A percentile compares a stretch with the other conserved stretches of the same genome.
Conservation (phyloP, 768 basidiomycete genomes). For the Suillus hirtellus region DNA sequence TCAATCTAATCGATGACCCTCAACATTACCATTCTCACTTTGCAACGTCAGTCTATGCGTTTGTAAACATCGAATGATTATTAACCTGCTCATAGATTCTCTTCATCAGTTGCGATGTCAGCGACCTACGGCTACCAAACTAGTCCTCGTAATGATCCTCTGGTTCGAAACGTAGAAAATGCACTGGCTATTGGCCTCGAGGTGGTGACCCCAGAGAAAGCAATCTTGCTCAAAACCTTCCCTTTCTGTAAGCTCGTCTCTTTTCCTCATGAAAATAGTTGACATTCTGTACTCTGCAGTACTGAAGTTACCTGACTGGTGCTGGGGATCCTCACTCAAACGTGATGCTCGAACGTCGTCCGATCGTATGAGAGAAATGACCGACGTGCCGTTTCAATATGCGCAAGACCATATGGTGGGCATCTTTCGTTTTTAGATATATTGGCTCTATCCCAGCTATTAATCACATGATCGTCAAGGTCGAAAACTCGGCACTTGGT, state of each 20-base stretch:
- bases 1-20: conserved; percentile 29
- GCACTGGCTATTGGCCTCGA: background rate
- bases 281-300: background rate
- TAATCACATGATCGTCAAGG: background rate
- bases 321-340: conserved; percentile 15
- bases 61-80: background rate
- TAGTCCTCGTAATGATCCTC: conserved; percentile 11
- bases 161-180: conserved; percentile 13
- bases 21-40: conserved; percentile 29
- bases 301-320: conserved; percentile 15
- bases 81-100: conserved; percentile 20
- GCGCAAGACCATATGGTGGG: conserved; percentile 8
- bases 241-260: conserved; percentile 15
- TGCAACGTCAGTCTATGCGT: conserved; percentile 4
- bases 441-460: too few species aligned
- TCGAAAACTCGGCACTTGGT: background rate
- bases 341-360: conserved; percentile 6
- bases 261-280: background rate
- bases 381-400: conserved; percentile 11
- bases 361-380: background rate
- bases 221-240: background rate
- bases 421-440: too few species aligned
- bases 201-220: conserved; percentile 11
- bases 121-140: conserved; percentile 20
- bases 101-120: conserved; percentile 30